Base-by-base conservation (phyloP, 805 yeast genomes). In the Yarrowia deformans region DNA sequence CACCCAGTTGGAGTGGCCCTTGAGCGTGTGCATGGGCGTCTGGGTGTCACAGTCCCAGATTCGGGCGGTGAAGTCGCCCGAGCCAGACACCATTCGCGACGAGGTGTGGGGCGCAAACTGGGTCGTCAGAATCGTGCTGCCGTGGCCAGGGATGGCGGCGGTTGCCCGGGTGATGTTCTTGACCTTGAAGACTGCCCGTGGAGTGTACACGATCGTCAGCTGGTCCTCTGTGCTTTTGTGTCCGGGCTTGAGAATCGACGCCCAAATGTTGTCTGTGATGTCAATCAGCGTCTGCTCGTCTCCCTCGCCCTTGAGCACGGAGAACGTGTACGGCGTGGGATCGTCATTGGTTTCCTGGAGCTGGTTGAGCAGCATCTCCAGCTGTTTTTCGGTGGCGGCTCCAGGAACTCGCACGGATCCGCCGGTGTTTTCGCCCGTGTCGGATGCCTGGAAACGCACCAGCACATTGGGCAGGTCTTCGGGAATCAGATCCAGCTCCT, bases 1-100 rank as follows among this genome's bases (percentile, higher is more conserved):
- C 8, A 95, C 98, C 97, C 98, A 95, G 80, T 93, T 92, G 12
- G 86, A 81, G 75, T 95, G 99, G 0, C 98, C 98, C 6, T 82
- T 75, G 67, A 95, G 80, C 0, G 97, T 91, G 71, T 87, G 84
- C 75, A 88, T 81, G 9, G 97, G 97, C 0, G 99, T 95, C 73
- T 91, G 95, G 0, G 98, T 93, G 74, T 92, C 89, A 78, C 97
- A 90, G 79, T 93, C 98, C 99, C 99, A 95, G 60, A 94, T 85
- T 76, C 98, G 84, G 1, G 98, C 98, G 9, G 98, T 93, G 45
- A 89, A 86, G 79, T 95, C 99, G 55, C 99, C 99, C 7, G 97
- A 91, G 45, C 99, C 99, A 0, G 98, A 90, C 49, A 91, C 95
- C 89, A 93, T 87, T 73, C 91, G 83, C 1, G 93, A 84, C 18